Conservation (phyloP, 768 basidiomycete genomes). For the Cyathus striatus region DNA sequence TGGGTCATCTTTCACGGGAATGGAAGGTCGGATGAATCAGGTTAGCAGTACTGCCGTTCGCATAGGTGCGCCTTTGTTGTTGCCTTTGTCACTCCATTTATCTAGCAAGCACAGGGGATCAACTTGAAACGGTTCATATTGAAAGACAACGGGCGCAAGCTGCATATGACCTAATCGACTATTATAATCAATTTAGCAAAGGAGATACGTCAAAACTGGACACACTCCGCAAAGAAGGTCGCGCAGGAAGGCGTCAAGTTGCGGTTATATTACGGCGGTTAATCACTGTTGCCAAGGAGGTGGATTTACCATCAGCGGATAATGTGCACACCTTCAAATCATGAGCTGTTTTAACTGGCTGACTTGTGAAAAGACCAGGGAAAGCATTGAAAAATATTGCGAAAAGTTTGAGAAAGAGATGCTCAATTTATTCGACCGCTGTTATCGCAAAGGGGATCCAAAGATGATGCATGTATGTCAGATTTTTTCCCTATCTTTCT, state of each 20-base stretch:
- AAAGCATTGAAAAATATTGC: slow-evolving; percentile 93
- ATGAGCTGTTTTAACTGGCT: background rate
- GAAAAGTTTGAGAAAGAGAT: slow-evolving; percentile 99
- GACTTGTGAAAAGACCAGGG: slow-evolving; percentile 57
- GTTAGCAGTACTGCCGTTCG: slow-evolving; percentile 92
- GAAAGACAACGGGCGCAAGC: slow-evolving; percentile 91
- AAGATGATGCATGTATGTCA: slow-evolving; percentile 94
- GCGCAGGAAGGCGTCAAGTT: slow-evolving; percentile 83
- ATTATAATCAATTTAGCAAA: slow-evolving; percentile 87
- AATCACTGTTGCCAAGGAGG: slow-evolving; percentile 86
- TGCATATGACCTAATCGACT: slow-evolving; percentile 89
- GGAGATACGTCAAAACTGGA: slow-evolving; percentile 76
- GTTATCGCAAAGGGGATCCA: slow-evolving; percentile 95
- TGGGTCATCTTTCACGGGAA: slow-evolving; percentile 78
- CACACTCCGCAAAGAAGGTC: slow-evolving; percentile 78
- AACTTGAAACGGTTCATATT: slow-evolving; percentile 90
- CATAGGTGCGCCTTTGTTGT: slow-evolving; percentile 78
- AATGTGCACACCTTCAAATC: slow-evolving; percentile 49
- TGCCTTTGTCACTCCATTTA: too few species aligned
- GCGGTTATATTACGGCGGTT: slow-evolving; percentile 84
- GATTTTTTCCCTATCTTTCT: slow-evolving; percentile 1
- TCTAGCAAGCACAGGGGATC: too few species aligned
- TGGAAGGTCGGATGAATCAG: slow-evolving; percentile 89
- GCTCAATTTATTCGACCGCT: slow-evolving; percentile 91
- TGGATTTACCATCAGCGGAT: slow-evolving; percentile 80